phyloP scores from a whole-genome alignment of 148 eudicot species.

The Pharnaceum exiguum region DNA sequence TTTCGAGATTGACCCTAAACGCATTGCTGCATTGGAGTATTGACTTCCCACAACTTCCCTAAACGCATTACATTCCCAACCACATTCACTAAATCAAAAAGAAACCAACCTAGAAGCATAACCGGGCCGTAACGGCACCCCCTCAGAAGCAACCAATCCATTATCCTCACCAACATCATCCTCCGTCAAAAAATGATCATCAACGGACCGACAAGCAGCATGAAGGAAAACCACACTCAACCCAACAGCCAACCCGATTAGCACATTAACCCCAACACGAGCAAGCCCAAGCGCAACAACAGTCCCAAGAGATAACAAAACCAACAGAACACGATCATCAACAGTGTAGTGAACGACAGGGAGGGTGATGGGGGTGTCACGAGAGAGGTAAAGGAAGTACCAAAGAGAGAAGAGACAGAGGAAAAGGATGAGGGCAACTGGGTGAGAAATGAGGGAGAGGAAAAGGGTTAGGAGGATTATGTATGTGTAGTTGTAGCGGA shows the following conservation, averaged over 20 bases:
- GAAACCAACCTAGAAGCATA: constrained; percentile 26
- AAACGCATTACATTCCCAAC: too few species aligned
- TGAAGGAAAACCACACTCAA: constrained; percentile 43
- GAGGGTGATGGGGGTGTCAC: constrained; percentile 37
- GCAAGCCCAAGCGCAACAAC: constrained; percentile 52
- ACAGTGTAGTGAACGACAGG: constrained; percentile 20
- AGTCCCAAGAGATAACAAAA: constrained; percentile 37
- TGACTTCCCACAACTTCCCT: too few species aligned
- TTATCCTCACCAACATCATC: constrained; percentile 41
- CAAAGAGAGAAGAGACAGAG: constrained; percentile 39
- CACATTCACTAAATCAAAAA: too few species aligned
- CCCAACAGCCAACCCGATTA: constrained; percentile 40
- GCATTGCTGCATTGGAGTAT: too few species aligned
- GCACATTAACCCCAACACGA: constrained; percentile 52
- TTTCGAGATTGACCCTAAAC: too few species aligned
- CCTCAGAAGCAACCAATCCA: constrained; percentile 48
- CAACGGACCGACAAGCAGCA: constrained; percentile 43
- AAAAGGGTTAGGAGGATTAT: constrained; percentile 41
- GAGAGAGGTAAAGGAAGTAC: constrained; percentile 45
- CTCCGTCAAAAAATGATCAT: constrained; percentile 62
- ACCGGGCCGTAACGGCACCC: constrained; percentile 30
- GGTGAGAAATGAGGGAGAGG: constrained; percentile 61
- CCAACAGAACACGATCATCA: constrained; percentile 52
- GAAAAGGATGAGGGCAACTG: constrained; percentile 64
- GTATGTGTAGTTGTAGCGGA: background rate